Evolutionary conservation across 2,329 filamentous ascomycete species (phyloP).

Genomic region (Aspergillus sp.): DNA sequence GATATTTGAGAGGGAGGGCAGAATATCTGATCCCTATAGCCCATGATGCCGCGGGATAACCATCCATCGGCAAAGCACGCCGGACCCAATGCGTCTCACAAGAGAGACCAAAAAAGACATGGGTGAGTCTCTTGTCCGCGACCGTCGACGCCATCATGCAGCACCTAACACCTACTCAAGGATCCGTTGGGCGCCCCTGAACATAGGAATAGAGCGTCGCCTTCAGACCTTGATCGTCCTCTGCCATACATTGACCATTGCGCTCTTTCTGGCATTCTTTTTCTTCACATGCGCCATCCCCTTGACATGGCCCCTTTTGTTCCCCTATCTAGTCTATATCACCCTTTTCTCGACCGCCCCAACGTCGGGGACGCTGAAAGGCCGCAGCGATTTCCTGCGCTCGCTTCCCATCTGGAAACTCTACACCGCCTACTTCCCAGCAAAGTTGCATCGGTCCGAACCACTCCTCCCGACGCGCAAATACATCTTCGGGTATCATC

Average conservation of each 20-base stretch:
- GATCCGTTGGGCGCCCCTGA: conserved; percentile 81
- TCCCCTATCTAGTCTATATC: conserved; percentile 80
- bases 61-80: too few species aligned
- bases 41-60: too few species aligned
- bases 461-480: conserved; percentile 77
- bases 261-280: conserved; percentile 72
- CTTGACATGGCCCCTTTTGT: conserved; percentile 77
- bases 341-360: conserved; percentile 72
- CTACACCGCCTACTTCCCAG: conserved; percentile 91
- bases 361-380: conserved; percentile 70
- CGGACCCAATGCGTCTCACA: not conserved
- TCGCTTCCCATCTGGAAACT: conserved; percentile 76
- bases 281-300: conserved; percentile 91
- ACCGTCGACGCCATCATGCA: not conserved
- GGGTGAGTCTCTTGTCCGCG: not conserved
- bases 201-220: conserved; percentile 68
- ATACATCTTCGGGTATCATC: conserved; percentile 97
- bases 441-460: conserved; percentile 79
- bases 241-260: conserved; percentile 69
- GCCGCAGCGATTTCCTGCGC: conserved; percentile 73
- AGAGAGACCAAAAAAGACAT: not conserved
- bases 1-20: too few species aligned
- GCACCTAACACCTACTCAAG: conserved; percentile 34
- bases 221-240: conserved; percentile 77
- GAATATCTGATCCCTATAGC: too few species aligned